These are phyloP conservation scores for Poronia punctata DNA, from an alignment of 495 filamentous ascomycete species.

Conservation along the genomic window DNA sequence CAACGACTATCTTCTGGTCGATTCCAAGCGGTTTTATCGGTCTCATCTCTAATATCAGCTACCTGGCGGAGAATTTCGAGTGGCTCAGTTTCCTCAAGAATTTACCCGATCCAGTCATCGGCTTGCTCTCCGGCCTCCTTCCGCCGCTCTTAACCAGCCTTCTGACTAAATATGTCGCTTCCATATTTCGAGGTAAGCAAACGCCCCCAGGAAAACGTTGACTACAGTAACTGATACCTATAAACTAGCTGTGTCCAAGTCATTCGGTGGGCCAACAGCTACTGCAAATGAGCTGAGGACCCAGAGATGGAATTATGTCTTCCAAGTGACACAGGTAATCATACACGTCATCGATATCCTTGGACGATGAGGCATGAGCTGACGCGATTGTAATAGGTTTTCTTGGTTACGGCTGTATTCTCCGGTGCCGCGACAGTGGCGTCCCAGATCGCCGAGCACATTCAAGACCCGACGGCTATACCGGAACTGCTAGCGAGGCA, in stretches of 20 bases:
- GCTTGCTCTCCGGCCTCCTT: slow-evolving; percentile 72
- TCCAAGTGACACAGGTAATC: slow-evolving; percentile 74
- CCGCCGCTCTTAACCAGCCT: slow-evolving; percentile 67
- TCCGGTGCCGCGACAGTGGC: slow-evolving; percentile 57
- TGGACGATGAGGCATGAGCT: not conserved
- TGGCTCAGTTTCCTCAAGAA: slow-evolving; percentile 64
- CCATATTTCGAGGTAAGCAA: slow-evolving; percentile 61
- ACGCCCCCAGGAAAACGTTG: not conserved
- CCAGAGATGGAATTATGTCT: slow-evolving; percentile 79
- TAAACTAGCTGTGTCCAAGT: slow-evolving; percentile 60
- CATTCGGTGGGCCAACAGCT: slow-evolving; percentile 64
- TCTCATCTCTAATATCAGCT: slow-evolving; percentile 69
- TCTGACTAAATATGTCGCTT: slow-evolving; percentile 74
- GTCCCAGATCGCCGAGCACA: slow-evolving; percentile 47
- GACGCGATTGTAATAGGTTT: slow-evolving; percentile 41
- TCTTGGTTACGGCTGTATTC: slow-evolving; percentile 74
- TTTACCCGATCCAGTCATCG: slow-evolving; percentile 57
- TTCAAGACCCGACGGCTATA: slow-evolving; percentile 52
- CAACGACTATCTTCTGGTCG: slow-evolving; percentile 81
- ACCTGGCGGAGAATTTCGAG: slow-evolving; percentile 49
- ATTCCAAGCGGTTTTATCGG: slow-evolving; percentile 79
- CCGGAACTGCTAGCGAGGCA: slow-evolving; percentile 60
- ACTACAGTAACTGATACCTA: slow-evolving; percentile 9
- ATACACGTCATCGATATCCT: not conserved
- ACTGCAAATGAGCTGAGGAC: slow-evolving; percentile 67